Evolutionary conservation across 495 filamentous ascomycete genomes (phyloP), one percentile per base, ranked within the genome.

Genomic region (Penicillium roqueforti): DNA sequence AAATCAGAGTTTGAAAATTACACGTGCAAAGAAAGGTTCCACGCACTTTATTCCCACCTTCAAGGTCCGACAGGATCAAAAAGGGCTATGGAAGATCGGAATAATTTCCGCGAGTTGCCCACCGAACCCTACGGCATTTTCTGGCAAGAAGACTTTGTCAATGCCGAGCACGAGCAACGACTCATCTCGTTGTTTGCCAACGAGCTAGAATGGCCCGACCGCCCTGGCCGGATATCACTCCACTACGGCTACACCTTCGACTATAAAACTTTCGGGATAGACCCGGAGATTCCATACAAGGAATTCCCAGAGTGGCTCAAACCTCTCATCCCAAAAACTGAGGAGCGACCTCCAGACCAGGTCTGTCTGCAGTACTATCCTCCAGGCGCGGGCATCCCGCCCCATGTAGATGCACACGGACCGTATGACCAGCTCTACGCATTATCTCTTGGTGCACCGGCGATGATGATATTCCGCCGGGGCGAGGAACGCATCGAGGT

Each of bases 231-330:
- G 9, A 53, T 68, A 42, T 72, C 71, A 16, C 65, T 74, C 1
- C 71, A 74, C 51, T 74, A 72, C 55, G 71, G 71, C 60, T 74
- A 74, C 53, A 66, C 65, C 25, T 74, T 74, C 59, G 69, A 74
- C 67, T 74, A 74, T 36, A 72, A 72, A 40, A 74, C 71, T 13
- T 74, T 74, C 41, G 68, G 60, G 3, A 63, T 74, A 34, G 71
- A 74, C 40, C 69, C 65, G 0, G 67, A 68, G 1, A 69, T 74
- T 18, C 69, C 68, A 0, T 72, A 67, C 54, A 71, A 70, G 51
- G 62, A 67, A 26, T 74, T 74, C n/a, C 71, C 71, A 0, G 60
- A 56, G 11, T 74, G 71, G 71, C 59, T 74, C 1, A 53, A 63
- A 19, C 68, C 71, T 10, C 63, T 74, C 0, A 68, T 74, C 25